Evolutionary conservation across 2,329 filamentous ascomycete species (phyloP).

Genomic region (Zasmidium angulare): DNA sequence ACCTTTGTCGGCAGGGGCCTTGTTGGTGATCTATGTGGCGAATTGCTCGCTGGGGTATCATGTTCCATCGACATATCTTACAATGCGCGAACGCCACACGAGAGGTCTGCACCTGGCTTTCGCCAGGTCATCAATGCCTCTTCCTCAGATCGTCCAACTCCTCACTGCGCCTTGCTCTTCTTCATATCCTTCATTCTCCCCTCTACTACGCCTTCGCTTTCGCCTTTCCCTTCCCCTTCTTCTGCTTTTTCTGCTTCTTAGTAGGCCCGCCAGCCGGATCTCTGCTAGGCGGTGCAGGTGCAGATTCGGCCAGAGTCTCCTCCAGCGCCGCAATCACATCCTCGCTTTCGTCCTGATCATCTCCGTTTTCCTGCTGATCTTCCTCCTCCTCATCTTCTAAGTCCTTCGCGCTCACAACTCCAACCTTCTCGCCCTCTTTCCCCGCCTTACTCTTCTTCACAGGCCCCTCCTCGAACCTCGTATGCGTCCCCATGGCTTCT

Average conservation of each 20-base stretch:
- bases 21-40: too few relatives aligned
- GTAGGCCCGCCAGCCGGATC: not conserved
- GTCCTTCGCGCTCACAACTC: slow-evolving; percentile 15
- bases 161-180: not conserved
- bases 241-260: too few relatives aligned
- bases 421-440: slow-evolving; percentile 20
- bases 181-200: too few relatives aligned
- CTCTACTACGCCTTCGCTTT: too few relatives aligned
- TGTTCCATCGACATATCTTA: too few relatives aligned
- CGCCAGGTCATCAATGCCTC: too few relatives aligned
- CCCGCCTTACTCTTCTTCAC: slow-evolving; percentile 35
- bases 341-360: not conserved
- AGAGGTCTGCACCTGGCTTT: too few relatives aligned
- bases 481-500: slow-evolving; percentile 34
- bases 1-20: not conserved
- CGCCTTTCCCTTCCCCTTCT: not conserved
- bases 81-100: too few relatives aligned
- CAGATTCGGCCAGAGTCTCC: not conserved
- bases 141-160: not conserved
- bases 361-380: slow-evolving; percentile 1
- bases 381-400: slow-evolving; percentile 12
- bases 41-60: too few relatives aligned
- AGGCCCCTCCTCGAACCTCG: slow-evolving; percentile 31
- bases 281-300: not conserved
- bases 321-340: not conserved